These are phyloP conservation scores for Penicillium pulvis DNA, from an alignment of 495 filamentous ascomycete species.

Conservation along the genomic window DNA sequence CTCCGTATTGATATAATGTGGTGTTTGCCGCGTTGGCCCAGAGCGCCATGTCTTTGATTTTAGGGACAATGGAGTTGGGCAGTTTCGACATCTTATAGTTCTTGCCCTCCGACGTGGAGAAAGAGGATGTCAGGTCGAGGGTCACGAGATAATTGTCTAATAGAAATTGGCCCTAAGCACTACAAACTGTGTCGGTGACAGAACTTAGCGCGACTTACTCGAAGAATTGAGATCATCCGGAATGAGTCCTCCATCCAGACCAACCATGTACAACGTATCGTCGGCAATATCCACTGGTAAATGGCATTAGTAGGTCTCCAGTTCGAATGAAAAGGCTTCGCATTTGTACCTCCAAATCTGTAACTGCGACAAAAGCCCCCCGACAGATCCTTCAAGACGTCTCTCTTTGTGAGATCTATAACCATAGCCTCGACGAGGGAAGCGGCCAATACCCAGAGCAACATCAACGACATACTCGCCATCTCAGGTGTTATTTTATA, in stretches of 20 bases:
- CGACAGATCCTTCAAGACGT: conserved; percentile 10
- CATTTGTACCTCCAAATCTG: conserved; percentile 17
- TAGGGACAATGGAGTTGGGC: background rate
- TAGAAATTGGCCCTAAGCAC: background rate
- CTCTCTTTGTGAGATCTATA: background rate
- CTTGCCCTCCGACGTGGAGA: conserved; percentile 12
- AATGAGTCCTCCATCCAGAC: conserved; percentile 17
- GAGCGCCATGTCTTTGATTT: background rate
- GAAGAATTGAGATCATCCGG: conserved; percentile 12
- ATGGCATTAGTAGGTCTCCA: too few relatives aligned
- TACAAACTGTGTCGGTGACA: too few relatives aligned
- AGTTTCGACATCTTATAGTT: conserved; percentile 21
- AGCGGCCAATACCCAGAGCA: too few relatives aligned
- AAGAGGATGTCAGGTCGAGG: conserved; percentile 12
- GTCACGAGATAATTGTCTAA: conserved; percentile 25
- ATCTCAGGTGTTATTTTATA: too few relatives aligned
- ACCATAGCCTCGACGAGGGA: too few relatives aligned
- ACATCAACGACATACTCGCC: too few relatives aligned
- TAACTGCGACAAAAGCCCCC: conserved; percentile 21
- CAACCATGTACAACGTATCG: conserved; percentile 17
- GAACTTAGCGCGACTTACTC: background rate
- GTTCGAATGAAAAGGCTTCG: background rate
- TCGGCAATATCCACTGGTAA: conserved; percentile 15
- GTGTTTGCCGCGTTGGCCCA: background rate
- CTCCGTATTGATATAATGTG: background rate